These are phyloP conservation scores for Phytophthora litchii DNA, from an alignment of 352 stramenopile species.

Conservation along the genomic window DNA sequence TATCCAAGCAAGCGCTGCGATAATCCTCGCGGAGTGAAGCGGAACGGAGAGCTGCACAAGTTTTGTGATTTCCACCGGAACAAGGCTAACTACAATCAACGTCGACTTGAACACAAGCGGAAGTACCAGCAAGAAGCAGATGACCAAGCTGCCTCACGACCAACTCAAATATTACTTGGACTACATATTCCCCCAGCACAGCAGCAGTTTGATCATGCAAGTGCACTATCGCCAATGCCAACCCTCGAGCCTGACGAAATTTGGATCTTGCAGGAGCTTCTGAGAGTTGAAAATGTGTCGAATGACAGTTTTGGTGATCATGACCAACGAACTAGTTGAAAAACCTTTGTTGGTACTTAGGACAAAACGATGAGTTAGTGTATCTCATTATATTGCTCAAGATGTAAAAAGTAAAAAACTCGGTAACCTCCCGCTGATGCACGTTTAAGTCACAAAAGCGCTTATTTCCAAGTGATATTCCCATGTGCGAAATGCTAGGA, in stretches of 20 bases:
- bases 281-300: neutral
- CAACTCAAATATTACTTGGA: neutral
- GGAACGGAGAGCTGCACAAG: conserved; percentile 31
- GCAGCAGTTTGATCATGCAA: neutral
- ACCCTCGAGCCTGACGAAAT: conserved; percentile 18
- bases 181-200: neutral
- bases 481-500: no score
- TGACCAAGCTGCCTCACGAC: neutral
- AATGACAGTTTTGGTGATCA: neutral
- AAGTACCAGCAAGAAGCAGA: conserved; percentile 16
- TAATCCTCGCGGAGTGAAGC: conserved; percentile 4
- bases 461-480: no score
- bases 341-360: no score
- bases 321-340: no score
- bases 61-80: conserved; percentile 28
- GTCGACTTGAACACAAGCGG: conserved; percentile 29
- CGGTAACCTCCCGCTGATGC: no score
- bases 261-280: conserved; percentile 19
- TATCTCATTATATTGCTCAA: no score
- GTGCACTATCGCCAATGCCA: neutral
- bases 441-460: no score
- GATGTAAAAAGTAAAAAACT: no score
- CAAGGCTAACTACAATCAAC: conserved; percentile 37
- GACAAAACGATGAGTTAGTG: no score
- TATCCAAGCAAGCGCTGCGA: conserved; percentile 14